Base-by-base conservation (phyloP, 2,329 filamentous ascomycete genomes). In the Biscogniauxia marginata region DNA sequence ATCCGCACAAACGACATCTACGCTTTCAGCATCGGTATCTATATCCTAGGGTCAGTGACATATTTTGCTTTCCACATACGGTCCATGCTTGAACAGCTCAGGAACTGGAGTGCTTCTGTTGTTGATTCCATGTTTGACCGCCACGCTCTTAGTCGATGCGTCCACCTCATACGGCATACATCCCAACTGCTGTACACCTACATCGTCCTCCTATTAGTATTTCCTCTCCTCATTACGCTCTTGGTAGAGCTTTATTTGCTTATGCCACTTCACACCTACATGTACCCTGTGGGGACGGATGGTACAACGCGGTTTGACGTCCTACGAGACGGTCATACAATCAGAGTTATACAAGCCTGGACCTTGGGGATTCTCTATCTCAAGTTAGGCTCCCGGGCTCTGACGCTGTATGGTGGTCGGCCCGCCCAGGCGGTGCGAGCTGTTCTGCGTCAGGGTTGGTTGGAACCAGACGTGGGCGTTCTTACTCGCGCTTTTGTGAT, bases 321-420 rank as follows among this genome's bases (percentile, higher is more conserved):
- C 66, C 22, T 71, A 54, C 34, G 68, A 61, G 64, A 69, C 61
- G 67, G 69, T 52, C 91, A 96, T 68, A 90, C 87, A 7, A 84
- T 98, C 45, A 89, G 96, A 60, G 81, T 98, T 59, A 87, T 98
- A 45, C 93, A 98, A 70, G 88, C 93, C 56, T 99, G 93, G 92
- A 96, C 93, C 0, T 79, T 99, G 1, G 95, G 95, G 4, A 83
- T 99, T 20, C 81, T 99, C 3, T 97, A 96, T 71, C 82, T 96
- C 24, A 93, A 96, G 62, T 85, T 98, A 65, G 84, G 84, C 0
- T 82, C 85, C 16, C 87, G 89, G 43, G 75, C 91, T 65, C 79
- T 92, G 20, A 78, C 88, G 11, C 82, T 87, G 66, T 82, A 91
- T 60, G 84, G 85, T 7, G 81, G 85, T 8, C 87, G 90, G 3